These are phyloP conservation scores for Pythium graminicola DNA, from an alignment of 352 stramenopile species.

Conservation along the genomic window DNA sequence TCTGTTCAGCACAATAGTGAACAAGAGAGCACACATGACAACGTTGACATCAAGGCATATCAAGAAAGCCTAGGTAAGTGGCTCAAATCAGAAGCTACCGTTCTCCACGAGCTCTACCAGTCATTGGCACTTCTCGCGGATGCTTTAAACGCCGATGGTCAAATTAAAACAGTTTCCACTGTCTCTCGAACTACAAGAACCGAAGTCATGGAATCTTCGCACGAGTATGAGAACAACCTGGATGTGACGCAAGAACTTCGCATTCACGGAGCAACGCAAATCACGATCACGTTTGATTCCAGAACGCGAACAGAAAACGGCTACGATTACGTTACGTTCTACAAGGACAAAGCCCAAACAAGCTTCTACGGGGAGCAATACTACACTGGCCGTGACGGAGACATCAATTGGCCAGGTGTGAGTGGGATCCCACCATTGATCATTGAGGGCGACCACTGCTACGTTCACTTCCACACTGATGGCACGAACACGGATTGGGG, in stretches of 20 bases:
- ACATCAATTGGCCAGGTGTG: slow-evolving; percentile 79
- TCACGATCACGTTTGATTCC: slow-evolving; percentile 81
- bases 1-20: not conserved
- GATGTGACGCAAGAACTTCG: slow-evolving; percentile 60
- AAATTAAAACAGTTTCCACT: slow-evolving; percentile 32
- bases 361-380: slow-evolving; percentile 59
- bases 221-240: slow-evolving; percentile 79
- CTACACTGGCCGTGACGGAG: slow-evolving; percentile 68
- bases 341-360: slow-evolving; percentile 49
- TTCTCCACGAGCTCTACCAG: slow-evolving; percentile 30
- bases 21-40: not conserved
- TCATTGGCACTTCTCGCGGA: slow-evolving; percentile 29
- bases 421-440: slow-evolving; percentile 51
- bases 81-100: slow-evolving; percentile 17
- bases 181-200: slow-evolving; percentile 38
- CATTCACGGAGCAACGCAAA: slow-evolving; percentile 62
- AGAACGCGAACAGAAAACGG: slow-evolving; percentile 73
- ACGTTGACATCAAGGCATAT: not conserved
- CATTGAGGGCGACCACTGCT: slow-evolving; percentile 75
- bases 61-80: slow-evolving; percentile 10
- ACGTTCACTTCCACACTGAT: slow-evolving; percentile 81
- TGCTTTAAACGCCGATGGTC: slow-evolving; percentile 26
- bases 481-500: slow-evolving; percentile 80
- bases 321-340: slow-evolving; percentile 89
- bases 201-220: slow-evolving; percentile 68